phyloP scores from a whole-genome alignment of 805 yeast species.

The Diddensiella transvaalensis region DNA sequence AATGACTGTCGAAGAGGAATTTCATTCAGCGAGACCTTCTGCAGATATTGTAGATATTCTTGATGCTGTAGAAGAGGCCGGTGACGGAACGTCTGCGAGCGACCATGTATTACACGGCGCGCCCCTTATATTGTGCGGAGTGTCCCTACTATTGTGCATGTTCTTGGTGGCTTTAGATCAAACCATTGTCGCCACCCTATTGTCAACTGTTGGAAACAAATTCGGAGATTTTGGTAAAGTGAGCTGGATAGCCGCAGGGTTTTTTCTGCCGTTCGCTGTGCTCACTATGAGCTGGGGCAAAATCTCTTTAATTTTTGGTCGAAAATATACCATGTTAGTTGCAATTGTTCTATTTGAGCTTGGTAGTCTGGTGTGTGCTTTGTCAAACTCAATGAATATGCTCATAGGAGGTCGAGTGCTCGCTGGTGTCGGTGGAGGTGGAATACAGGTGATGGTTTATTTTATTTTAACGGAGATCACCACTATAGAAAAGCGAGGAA shows the following conservation, averaged over 20 bases:
- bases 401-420: slow-evolving; percentile 71
- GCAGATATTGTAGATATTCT: no score
- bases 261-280: slow-evolving; percentile 57
- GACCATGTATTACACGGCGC: slow-evolving; percentile 25
- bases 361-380: slow-evolving; percentile 46
- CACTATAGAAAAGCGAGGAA: slow-evolving; percentile 69
- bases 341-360: slow-evolving; percentile 40
- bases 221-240: slow-evolving; percentile 41
- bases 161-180: slow-evolving; percentile 42
- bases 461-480: slow-evolving; percentile 75
- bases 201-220: slow-evolving; percentile 51
- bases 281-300: slow-evolving; percentile 65
- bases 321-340: slow-evolving; percentile 36
- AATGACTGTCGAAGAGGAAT: no score
- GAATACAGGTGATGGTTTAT: slow-evolving; percentile 69
- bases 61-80: slow-evolving; percentile 25
- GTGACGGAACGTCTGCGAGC: slow-evolving; percentile 25
- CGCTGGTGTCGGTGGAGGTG: slow-evolving; percentile 89
- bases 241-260: slow-evolving; percentile 64
- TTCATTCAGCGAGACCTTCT: no score
- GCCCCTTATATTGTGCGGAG: slow-evolving; percentile 17
- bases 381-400: slow-evolving; percentile 44
- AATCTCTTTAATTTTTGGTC: slow-evolving; percentile 48
- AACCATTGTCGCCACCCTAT: slow-evolving; percentile 51
- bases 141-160: slow-evolving; percentile 22